These are phyloP conservation scores for Penicillium frequentans DNA, from an alignment of 2,329 filamentous ascomycete species.

Conservation along the genomic window DNA sequence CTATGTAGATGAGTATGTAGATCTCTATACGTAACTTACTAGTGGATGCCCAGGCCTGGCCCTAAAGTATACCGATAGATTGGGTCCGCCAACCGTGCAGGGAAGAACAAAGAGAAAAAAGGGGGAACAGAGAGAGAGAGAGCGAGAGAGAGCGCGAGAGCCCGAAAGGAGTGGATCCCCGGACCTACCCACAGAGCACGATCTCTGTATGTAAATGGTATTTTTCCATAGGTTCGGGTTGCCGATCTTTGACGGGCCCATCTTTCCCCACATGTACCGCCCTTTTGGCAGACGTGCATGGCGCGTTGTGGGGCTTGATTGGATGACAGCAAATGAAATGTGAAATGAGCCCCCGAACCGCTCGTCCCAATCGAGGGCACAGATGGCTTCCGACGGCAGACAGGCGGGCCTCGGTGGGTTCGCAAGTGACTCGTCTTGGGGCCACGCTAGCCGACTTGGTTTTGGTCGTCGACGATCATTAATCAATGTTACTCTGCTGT, in stretches of 20 bases:
- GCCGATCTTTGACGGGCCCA: slow-evolving; percentile 9
- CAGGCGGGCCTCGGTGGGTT: slow-evolving; percentile 12
- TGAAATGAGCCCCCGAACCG: slow-evolving; percentile 12
- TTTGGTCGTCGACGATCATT: not conserved
- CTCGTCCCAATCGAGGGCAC: slow-evolving; percentile 15
- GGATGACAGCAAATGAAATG: slow-evolving; percentile 9
- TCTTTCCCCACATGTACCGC: slow-evolving; percentile 13
- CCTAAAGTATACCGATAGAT: not conserved
- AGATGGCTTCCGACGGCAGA: slow-evolving; percentile 9
- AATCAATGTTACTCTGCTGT: not conserved
- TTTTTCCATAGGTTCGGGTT: slow-evolving; percentile 2
- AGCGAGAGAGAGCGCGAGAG: not conserved
- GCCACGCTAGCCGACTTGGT: not conserved
- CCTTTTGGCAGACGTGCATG: slow-evolving; percentile 12
- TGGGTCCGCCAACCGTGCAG: not conserved
- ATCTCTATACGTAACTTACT: not conserved
- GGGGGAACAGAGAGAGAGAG: not conserved
- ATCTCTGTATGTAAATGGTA: not conserved
- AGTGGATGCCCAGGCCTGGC: not conserved
- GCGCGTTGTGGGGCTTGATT: slow-evolving; percentile 9
- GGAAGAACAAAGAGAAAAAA: not conserved
- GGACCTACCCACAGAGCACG: not conserved
- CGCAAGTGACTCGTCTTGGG: slow-evolving; percentile 6
- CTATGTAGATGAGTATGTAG: not conserved
- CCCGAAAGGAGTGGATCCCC: not conserved